A percentile compares a stretch with the other conserved stretches of the same genome.
Evolutionary conservation across 2,329 filamentous ascomycete species (phyloP).

Genomic region (Eutypa lata): DNA sequence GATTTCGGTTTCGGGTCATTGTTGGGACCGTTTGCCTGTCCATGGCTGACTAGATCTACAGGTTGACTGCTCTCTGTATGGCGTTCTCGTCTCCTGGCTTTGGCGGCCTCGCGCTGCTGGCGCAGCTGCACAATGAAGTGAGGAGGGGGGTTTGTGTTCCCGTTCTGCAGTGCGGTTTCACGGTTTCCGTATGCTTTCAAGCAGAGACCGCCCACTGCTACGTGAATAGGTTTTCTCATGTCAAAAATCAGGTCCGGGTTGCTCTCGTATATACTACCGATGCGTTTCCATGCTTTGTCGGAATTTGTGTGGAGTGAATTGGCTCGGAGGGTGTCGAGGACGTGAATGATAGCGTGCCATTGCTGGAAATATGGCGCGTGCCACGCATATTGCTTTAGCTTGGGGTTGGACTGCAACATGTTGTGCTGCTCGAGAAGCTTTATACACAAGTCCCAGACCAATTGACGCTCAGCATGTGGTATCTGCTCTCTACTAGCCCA

Average conservation of each 20-base stretch:
- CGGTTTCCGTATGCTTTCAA: conserved; percentile 27
- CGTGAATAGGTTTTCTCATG: conserved; percentile 24
- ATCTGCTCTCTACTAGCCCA: conserved; percentile 26
- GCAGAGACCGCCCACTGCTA: conserved; percentile 30
- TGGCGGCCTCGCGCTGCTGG: conserved; percentile 17
- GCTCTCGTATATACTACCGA: conserved; percentile 32
- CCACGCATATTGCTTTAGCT: conserved; percentile 29
- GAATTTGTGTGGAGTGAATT: conserved; percentile 26
- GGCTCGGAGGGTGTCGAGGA: conserved; percentile 32
- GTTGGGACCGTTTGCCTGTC: no score
- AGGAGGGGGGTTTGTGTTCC: conserved; percentile 5
- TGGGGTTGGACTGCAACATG: conserved; percentile 31
- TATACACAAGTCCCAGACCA: conserved; percentile 25
- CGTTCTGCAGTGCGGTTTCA: conserved; percentile 12
- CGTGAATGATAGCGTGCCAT: conserved; percentile 33
- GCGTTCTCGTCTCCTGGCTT: conserved; percentile 11
- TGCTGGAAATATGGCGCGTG: conserved; percentile 27
- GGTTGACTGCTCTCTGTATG: not conserved
- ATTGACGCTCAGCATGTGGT: conserved; percentile 24
- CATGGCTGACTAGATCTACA: no score
- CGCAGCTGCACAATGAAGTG: conserved; percentile 15
- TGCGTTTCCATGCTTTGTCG: conserved; percentile 30
- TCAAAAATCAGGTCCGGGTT: conserved; percentile 22
- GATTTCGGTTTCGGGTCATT: no score
- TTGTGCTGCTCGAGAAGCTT: conserved; percentile 28